Evolutionary conservation across 2,329 filamentous ascomycete species (phyloP).

Genomic region (Aspergillus pseudoviridinutans): DNA sequence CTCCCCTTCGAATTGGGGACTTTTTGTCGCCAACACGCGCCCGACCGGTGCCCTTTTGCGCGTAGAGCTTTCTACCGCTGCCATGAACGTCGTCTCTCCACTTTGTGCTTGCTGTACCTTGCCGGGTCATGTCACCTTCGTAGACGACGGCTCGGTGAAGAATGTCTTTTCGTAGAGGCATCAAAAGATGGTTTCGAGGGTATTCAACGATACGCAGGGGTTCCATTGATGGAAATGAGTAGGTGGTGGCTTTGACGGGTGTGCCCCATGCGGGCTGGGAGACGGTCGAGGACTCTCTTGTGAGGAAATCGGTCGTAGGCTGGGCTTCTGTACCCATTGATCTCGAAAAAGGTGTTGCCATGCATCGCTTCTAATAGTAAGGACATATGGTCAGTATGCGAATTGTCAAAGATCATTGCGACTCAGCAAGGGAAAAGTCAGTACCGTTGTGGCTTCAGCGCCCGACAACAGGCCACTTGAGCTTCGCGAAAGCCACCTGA

Average conservation of each 20-base stretch:
- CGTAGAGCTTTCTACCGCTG: constrained; percentile 73
- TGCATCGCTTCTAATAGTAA: constrained; percentile 38
- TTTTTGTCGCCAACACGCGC: constrained; percentile 79
- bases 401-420: not conserved
- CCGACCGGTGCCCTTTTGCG: constrained; percentile 79
- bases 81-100: constrained; percentile 79
- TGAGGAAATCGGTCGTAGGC: constrained; percentile 23
- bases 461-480: constrained; percentile 32
- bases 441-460: constrained; percentile 35
- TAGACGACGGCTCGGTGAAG: constrained; percentile 88
- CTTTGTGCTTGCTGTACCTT: constrained; percentile 81
- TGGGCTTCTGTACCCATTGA: constrained; percentile 49
- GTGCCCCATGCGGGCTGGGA: constrained; percentile 38
- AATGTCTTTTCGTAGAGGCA: constrained; percentile 85
- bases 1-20: constrained; percentile 75
- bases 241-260: constrained; percentile 77
- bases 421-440: constrained; percentile 3
- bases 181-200: constrained; percentile 74
- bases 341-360: constrained; percentile 37
- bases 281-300: constrained; percentile 15
- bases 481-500: constrained; percentile 38
- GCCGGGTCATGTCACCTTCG: constrained; percentile 83
- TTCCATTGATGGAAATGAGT: constrained; percentile 85
- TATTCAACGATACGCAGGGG: constrained; percentile 74
- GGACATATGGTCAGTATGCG: constrained; percentile 19